Conservation (phyloP, 352 stramenopile species). For the Vaucheria bursata region DNA sequence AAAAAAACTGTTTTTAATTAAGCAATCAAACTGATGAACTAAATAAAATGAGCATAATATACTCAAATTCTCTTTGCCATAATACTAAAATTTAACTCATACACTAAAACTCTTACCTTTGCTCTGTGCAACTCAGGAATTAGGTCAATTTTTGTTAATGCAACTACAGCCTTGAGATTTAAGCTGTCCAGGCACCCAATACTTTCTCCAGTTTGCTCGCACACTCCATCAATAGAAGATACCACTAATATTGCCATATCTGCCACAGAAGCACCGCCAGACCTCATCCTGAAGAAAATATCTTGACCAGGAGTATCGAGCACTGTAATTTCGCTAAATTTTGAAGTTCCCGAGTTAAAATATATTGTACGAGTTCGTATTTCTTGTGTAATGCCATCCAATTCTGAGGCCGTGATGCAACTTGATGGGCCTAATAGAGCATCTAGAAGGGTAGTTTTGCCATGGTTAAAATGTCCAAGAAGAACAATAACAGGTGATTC, state of each 20-base stretch:
- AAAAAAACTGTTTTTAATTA: too few relatives aligned
- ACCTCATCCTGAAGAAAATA: constrained; percentile 79
- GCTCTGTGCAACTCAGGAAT: constrained; percentile 49
- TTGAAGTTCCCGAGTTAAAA: constrained; percentile 35
- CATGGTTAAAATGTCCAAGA: constrained; percentile 79
- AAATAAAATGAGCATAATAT: too few relatives aligned
- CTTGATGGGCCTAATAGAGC: constrained; percentile 59
- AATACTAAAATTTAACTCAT: too few relatives aligned
- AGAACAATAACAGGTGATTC: constrained; percentile 67
- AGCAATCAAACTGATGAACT: too few relatives aligned
- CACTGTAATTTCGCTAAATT: constrained; percentile 49
- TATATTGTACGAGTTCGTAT: constrained; percentile 67
- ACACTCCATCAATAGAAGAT: constrained; percentile 42
- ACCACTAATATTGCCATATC: constrained; percentile 72
- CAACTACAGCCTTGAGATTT: constrained; percentile 62
- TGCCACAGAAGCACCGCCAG: constrained; percentile 65
- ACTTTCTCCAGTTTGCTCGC: constrained; percentile 71
- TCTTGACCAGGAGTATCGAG: constrained; percentile 77
- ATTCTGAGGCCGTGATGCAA: constrained; percentile 51
- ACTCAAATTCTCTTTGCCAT: too few relatives aligned
- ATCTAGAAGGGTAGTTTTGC: constrained; percentile 79
- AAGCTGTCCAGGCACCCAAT: constrained; percentile 71
- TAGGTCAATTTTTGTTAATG: constrained; percentile 76
- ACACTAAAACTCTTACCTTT: constrained; percentile 36
- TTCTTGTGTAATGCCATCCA: constrained; percentile 76